Conservation (phyloP, 2,329 filamentous ascomycete genomes). For the Camillea tinctor region DNA sequence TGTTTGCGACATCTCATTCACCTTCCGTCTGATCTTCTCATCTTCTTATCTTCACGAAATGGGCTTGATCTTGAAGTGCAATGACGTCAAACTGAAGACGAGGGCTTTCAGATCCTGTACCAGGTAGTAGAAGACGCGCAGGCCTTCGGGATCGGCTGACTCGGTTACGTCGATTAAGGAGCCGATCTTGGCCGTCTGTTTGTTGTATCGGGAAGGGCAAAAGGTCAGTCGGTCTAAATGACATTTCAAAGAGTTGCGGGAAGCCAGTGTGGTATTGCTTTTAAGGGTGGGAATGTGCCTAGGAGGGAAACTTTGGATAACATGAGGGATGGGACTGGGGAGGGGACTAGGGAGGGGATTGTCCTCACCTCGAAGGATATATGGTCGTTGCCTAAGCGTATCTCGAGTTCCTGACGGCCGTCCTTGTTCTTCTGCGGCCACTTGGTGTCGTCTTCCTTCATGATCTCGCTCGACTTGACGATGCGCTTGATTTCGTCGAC, state of each 20-base stretch:
- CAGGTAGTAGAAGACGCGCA: slow-evolving; percentile 97
- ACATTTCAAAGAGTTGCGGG: too few relatives aligned
- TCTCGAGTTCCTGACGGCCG: slow-evolving; percentile 93
- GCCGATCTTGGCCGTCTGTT: slow-evolving; percentile 93
- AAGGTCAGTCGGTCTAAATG: slow-evolving; percentile 7
- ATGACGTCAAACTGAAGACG: slow-evolving; percentile 91
- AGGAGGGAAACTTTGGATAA: too few relatives aligned
- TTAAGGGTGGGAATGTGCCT: background rate
- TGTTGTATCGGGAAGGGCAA: background rate
- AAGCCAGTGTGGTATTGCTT: too few relatives aligned
- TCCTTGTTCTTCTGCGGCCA: slow-evolving; percentile 99
- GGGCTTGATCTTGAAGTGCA: slow-evolving; percentile 95
- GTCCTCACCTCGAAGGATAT: slow-evolving; percentile 87
- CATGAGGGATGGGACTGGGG: too few relatives aligned
- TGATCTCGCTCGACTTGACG: slow-evolving; percentile 94
- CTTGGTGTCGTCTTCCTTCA: slow-evolving; percentile 98
- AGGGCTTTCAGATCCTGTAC: slow-evolving; percentile 96
- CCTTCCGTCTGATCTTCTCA: background rate
- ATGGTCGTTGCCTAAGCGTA: slow-evolving; percentile 88
- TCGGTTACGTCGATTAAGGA: slow-evolving; percentile 96
- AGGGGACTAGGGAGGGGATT: too few relatives aligned
- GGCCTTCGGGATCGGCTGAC: slow-evolving; percentile 90
- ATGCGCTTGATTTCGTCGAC: slow-evolving; percentile 96
- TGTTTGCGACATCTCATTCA: too few relatives aligned
- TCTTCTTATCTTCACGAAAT: slow-evolving; percentile 46